phyloP scores from a whole-genome alignment of 2,329 filamentous ascomycete genomes.

The Aspergillus novofumigatus region DNA sequence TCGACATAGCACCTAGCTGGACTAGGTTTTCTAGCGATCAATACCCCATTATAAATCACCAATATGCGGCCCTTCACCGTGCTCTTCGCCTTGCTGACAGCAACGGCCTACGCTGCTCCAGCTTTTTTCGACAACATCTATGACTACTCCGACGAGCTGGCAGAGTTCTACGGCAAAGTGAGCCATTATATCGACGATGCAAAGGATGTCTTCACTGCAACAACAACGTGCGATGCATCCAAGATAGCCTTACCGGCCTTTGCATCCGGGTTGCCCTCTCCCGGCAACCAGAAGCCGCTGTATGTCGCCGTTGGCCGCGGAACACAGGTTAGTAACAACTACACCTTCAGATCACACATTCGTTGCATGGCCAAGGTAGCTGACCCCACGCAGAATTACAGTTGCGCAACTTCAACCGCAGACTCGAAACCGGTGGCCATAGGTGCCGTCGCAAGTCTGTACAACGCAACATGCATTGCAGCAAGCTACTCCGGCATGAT shows the following conservation, averaged over 20 bases:
- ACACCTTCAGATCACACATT: neutral
- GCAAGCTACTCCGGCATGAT: slow-evolving; percentile 65
- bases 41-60: neutral
- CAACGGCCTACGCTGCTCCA: slow-evolving; percentile 33
- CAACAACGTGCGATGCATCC: slow-evolving; percentile 31
- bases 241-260: slow-evolving; percentile 41
- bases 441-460: slow-evolving; percentile 79
- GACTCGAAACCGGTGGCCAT: slow-evolving; percentile 59
- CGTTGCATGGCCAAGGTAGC: slow-evolving; percentile 6
- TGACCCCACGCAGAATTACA: slow-evolving; percentile 71
- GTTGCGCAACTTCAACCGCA: slow-evolving; percentile 62
- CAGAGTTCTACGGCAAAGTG: slow-evolving; percentile 38
- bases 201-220: slow-evolving; percentile 14
- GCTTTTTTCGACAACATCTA: slow-evolving; percentile 30
- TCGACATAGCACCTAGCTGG: neutral
- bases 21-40: neutral
- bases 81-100: slow-evolving; percentile 28
- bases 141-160: slow-evolving; percentile 38
- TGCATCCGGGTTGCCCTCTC: slow-evolving; percentile 57
- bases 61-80: slow-evolving; percentile 21
- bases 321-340: slow-evolving; percentile 48
- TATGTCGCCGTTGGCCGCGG: slow-evolving; percentile 85
- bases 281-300: slow-evolving; percentile 59
- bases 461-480: slow-evolving; percentile 79
- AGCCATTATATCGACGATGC: slow-evolving; percentile 35